phyloP scores from a whole-genome alignment of 225 moss, liverwort and hornwort species.

The Marchantia polymorpha region DNA sequence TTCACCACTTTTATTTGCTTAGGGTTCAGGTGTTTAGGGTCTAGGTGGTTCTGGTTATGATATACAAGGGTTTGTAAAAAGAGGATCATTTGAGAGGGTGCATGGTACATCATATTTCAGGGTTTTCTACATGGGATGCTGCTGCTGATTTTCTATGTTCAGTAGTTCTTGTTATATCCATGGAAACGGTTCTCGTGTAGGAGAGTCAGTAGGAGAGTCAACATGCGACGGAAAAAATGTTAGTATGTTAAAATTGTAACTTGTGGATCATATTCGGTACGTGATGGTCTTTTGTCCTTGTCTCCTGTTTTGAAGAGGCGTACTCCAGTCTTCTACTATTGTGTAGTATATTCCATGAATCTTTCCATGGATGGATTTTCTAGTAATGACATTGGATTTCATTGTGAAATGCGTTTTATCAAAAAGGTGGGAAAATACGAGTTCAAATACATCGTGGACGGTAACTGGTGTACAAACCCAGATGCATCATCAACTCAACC shows the following conservation, averaged over 20 bases:
- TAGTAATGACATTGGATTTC: neutral
- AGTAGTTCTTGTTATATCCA: neutral
- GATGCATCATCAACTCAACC: constrained; percentile 61
- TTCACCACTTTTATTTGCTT: neutral
- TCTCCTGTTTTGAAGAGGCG: too few relatives aligned
- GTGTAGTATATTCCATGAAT: too few relatives aligned
- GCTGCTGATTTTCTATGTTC: neutral
- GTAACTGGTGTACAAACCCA: constrained; percentile 69
- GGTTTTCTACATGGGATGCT: neutral
- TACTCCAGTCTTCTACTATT: too few relatives aligned
- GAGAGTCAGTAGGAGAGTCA: too few relatives aligned
- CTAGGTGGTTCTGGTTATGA: neutral
- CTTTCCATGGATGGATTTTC: too few relatives aligned
- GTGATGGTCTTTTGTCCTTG: too few relatives aligned
- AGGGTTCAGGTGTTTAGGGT: too few relatives aligned
- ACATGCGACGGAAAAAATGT: too few relatives aligned
- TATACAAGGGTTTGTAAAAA: neutral
- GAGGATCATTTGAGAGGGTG: neutral
- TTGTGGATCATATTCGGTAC: too few relatives aligned
- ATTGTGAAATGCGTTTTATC: neutral
- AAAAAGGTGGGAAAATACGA: constrained; percentile 70
- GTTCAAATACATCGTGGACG: constrained; percentile 83
- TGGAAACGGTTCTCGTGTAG: too few relatives aligned
- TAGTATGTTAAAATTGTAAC: too few relatives aligned
- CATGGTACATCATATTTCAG: neutral